A percentile compares a stretch with the other conserved stretches of the same genome.
Conservation (phyloP, 768 basidiomycete genomes). For the Pleurotus tuoliensis region DNA sequence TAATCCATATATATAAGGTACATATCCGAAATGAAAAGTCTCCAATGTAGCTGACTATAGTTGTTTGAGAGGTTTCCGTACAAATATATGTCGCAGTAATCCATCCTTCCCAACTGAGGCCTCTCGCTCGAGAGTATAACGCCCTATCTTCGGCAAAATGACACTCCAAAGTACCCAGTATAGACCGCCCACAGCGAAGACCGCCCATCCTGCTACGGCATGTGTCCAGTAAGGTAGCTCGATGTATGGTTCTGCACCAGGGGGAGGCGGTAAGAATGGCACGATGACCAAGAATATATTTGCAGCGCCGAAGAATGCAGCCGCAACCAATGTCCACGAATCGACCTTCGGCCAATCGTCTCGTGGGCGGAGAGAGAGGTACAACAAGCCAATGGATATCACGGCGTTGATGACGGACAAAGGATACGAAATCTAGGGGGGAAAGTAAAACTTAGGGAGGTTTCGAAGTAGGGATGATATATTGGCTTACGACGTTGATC, state of each 20-base stretch:
- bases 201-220: conserved; percentile 34
- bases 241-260: conserved; percentile 43
- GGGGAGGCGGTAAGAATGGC: conserved; percentile 49
- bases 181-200: conserved; percentile 32
- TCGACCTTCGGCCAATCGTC: conserved; percentile 21
- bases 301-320: conserved; percentile 49
- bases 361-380: conserved; percentile 25
- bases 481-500: conserved; percentile 44
- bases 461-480: not conserved
- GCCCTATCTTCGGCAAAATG: conserved; percentile 23
- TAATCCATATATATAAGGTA: too few relatives aligned
- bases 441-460: not conserved
- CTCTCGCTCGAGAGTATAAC: conserved; percentile 26
- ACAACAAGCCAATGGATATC: conserved; percentile 49
- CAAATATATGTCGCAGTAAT: conserved; percentile 18
- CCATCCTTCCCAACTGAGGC: conserved; percentile 31
- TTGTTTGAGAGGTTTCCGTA: conserved; percentile 8
- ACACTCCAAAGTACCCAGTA: conserved; percentile 33
- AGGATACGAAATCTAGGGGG: conserved; percentile 38
- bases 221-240: conserved; percentile 56
- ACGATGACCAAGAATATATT: conserved; percentile 57
- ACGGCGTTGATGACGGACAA: conserved; percentile 45
- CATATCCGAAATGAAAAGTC: too few relatives aligned
- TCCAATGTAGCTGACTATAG: too few relatives aligned
- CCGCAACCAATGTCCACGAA: conserved; percentile 17